phyloP scores from a whole-genome alignment of 1,284 basidiomycete species.

The Ceratobasidium sp. region DNA sequence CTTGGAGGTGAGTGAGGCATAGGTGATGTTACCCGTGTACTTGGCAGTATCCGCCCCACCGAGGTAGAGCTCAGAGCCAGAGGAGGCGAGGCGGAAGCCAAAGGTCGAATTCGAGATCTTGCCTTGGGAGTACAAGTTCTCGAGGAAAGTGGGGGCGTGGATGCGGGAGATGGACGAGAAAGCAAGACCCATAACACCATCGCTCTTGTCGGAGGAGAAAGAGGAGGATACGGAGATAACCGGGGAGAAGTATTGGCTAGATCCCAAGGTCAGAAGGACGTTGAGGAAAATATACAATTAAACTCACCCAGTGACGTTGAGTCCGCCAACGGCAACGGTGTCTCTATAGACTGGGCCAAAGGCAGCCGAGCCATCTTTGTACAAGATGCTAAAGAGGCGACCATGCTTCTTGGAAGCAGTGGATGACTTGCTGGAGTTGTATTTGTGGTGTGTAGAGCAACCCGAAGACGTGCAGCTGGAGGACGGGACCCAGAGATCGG shows the following conservation, averaged over 20 bases:
- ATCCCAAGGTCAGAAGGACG: conserved; percentile 48
- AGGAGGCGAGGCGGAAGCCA: conserved; percentile 62
- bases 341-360: conserved; percentile 67
- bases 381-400: conserved; percentile 61
- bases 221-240: conserved; percentile 34
- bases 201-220: conserved; percentile 47
- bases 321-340: conserved; percentile 59
- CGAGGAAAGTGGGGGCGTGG: conserved; percentile 46
- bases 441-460: conserved; percentile 35
- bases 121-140: conserved; percentile 54
- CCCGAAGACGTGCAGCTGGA: conserved; percentile 28
- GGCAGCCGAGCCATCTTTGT: conserved; percentile 68
- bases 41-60: conserved; percentile 64
- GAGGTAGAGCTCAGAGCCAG: conserved; percentile 68
- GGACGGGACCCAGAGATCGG: conserved; percentile 41
- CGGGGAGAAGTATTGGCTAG: conserved; percentile 36
- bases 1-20: conserved; percentile 29
- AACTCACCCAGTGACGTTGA: conserved; percentile 52
- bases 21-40: conserved; percentile 60
- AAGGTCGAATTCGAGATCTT: conserved; percentile 62
- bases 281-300: neutral
- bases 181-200: conserved; percentile 52
- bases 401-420: conserved; percentile 19
- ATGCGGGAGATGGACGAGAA: conserved; percentile 49
- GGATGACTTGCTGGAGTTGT: conserved; percentile 7